Base-by-base conservation (phyloP, 73 alveolate genomes). In the Paramecium sonneborni region DNA sequence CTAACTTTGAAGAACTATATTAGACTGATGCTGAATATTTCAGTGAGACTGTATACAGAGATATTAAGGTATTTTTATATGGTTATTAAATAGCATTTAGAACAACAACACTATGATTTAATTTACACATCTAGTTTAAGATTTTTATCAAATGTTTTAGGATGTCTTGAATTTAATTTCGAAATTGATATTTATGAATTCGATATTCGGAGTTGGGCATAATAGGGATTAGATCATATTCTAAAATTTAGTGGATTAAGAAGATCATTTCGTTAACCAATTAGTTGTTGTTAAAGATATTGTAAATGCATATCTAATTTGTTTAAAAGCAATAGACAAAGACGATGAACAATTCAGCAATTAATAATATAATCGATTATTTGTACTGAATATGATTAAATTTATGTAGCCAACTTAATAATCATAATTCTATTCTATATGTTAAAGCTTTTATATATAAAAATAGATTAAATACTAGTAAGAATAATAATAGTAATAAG, bases 21-120 rank as follows among this genome's bases (percentile, higher is more conserved):
- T 11, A 79, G 55, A 43, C 69, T 1, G 90, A 79, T 79, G 62
- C 69, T 30, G 90, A 79, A 79, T 79, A 79, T 79, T 79, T 79
- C 41, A 23, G 46, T 30, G 90, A 79, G 41, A 39, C 41, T 3
- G 55, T 79, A 44, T 79, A 39, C 32, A 79, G 90, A 79, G 90
- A 79, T 46, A 79, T 79, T 1, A 79, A 79, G 55, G 90, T 79
- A 79, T 43, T 23, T 41, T 38, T 0, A 43, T 41, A 5, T 15
- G 35, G n/a, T 9, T 10, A 44, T 41, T 24, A 14, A 30, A 30
- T 34, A 79, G 90, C 55, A 79, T 44, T 15, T 79, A n/a, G 90
- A 79, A 46, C 41, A 79, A 23, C 26, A 18, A 23, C 72, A 79
- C 34, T 41, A 39, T 23, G 90, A 79, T 11, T 46, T 79, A 37